A percentile compares a stretch with the other conserved stretches of the same genome.
Evolutionary conservation across 345 rosid species (phyloP).

Genomic region (Salix viminalis): DNA sequence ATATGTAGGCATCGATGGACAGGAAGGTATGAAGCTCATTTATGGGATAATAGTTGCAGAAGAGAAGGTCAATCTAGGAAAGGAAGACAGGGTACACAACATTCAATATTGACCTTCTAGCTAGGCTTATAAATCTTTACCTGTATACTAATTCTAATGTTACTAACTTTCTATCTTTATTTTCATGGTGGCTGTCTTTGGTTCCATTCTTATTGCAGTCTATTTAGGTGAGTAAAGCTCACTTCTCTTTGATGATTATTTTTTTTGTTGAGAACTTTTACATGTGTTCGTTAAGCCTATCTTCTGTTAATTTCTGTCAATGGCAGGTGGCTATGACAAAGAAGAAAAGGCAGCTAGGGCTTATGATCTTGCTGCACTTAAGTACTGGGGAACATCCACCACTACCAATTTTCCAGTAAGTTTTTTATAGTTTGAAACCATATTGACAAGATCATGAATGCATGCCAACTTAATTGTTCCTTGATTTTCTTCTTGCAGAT

Average conservation of each 20-base stretch:
- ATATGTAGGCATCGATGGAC: slow-evolving; percentile 89
- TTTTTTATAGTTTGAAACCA: neutral
- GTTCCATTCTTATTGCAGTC: slow-evolving; percentile 41
- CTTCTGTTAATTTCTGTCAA: neutral
- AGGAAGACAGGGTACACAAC: slow-evolving; percentile 80
- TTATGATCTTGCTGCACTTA: slow-evolving; percentile 91
- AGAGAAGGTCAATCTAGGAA: slow-evolving; percentile 99
- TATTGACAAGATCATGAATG: neutral
- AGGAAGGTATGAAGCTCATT: slow-evolving; percentile 98
- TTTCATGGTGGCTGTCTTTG: slow-evolving; percentile 17
- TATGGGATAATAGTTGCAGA: slow-evolving; percentile 98
- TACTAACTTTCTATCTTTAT: slow-evolving; percentile 11
- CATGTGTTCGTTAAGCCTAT: neutral
- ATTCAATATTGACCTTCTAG: neutral
- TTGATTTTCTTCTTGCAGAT: slow-evolving; percentile 42
- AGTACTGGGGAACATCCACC: slow-evolving; percentile 97
- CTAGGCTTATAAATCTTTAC: slow-evolving; percentile 1
- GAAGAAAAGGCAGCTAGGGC: slow-evolving; percentile 99
- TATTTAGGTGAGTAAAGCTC: slow-evolving; percentile 65
- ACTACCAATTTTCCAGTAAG: slow-evolving; percentile 89
- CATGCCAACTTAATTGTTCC: neutral
- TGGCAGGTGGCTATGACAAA: slow-evolving; percentile 92
- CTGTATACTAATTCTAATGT: neutral
- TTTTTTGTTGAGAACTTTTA: neutral
- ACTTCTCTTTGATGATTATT: neutral